Evolutionary conservation across 441 rosid species (phyloP), one percentile per base, ranked within the genome.

Genomic region (Populus trichocarpa): DNA sequence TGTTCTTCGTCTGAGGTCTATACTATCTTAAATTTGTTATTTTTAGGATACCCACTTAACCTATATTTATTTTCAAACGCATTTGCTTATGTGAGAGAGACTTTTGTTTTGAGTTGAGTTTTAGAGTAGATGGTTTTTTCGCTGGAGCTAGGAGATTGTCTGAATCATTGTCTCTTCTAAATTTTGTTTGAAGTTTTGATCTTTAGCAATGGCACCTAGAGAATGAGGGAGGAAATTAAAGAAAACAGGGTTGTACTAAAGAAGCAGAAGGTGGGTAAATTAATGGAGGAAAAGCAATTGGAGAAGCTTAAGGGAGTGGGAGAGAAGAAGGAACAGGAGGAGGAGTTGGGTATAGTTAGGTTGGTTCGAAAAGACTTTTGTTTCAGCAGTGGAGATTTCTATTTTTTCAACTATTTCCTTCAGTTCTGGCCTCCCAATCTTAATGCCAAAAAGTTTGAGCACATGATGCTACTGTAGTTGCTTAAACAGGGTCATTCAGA

Each of bases 401-500:
- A 18, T 16, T 53, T 53, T 53, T 53, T 53, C 61, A 16, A 53
- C 61, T 16, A 18, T 53, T 53, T 53, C 61, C 22, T 53, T 18
- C 61, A 53, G 2, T 53, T 53, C n/a, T 53, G 61, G 61, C 61
- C 61, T 53, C 61, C 61, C 61, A 18, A 53, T 53, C 61, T 53
- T 16, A 53, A 53, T 53, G 61, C 2, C 61, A 53, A 53, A 16
- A 53, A 95, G 96, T 95, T 91, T 16, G 98, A 96, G 89, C 80
- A 87, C 36, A 71, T 87, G 93, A 88, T 90, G n/a, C 69, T 96
- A 72, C 80, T 90, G 80, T 94, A 91, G 73, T 85, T 96, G 90
- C 86, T 93, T 36, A 89, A 92, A 84, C 89, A 89, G 82, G 97
- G 98, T 28, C 92, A 91, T 70, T 25, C 83, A 0, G 97, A 93